Conservation (phyloP, 2,329 filamentous ascomycete genomes). For the Aplosporella prunicola region DNA sequence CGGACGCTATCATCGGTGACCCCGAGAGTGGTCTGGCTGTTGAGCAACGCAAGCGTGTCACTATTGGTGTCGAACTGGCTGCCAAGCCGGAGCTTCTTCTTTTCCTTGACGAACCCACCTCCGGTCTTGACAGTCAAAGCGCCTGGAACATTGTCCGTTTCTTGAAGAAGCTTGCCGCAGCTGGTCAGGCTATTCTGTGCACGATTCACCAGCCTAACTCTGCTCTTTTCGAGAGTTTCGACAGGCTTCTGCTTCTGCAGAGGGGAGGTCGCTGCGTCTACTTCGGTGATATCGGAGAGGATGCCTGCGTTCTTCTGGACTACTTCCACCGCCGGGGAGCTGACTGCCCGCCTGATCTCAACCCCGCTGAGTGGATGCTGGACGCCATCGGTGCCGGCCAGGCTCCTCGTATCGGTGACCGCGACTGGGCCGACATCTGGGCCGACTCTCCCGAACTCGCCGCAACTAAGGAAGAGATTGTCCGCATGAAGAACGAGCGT, state of each 20-base stretch:
- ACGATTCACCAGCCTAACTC: constrained; percentile 89
- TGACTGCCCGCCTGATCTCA: constrained; percentile 45
- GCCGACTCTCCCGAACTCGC: constrained; percentile 60
- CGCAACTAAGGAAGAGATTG: constrained; percentile 56
- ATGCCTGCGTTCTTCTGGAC: constrained; percentile 59
- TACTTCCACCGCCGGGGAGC: constrained; percentile 47
- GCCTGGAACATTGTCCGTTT: constrained; percentile 72
- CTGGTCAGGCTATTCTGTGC: constrained; percentile 79
- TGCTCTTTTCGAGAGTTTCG: constrained; percentile 79
- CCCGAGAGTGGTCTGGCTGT: constrained; percentile 52
- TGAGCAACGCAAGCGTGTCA: constrained; percentile 60
- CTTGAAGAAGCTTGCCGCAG: constrained; percentile 65
- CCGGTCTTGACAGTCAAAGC: constrained; percentile 61
- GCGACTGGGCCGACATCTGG: constrained; percentile 78
- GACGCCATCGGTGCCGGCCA: constrained; percentile 73
- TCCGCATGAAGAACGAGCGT: constrained; percentile 55
- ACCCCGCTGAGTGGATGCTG: constrained; percentile 69
- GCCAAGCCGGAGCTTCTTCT: constrained; percentile 62
- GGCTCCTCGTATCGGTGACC: constrained; percentile 59
- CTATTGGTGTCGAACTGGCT: constrained; percentile 52
- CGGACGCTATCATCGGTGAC: constrained; percentile 55
- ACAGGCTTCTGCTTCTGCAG: constrained; percentile 69
- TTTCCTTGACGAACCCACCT: constrained; percentile 72
- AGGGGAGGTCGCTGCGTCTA: constrained; percentile 74
- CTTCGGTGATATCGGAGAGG: constrained; percentile 73